Conservation (phyloP, 1,284 basidiomycete species). For the Moesziomyces sp. region DNA sequence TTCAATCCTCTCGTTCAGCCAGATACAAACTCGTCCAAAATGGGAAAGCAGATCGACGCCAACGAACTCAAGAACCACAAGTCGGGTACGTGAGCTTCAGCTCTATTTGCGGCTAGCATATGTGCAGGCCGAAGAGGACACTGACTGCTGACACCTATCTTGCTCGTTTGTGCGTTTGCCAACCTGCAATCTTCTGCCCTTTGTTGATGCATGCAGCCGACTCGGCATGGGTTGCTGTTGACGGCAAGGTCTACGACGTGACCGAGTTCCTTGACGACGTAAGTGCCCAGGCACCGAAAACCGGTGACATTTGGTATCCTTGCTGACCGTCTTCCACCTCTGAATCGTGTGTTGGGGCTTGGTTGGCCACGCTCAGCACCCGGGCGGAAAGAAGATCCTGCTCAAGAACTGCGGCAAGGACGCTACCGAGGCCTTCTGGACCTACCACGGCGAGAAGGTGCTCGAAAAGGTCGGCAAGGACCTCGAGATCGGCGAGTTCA, state of each 20-base stretch:
- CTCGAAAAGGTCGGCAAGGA: slow-evolving; percentile 57
- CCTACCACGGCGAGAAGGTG: slow-evolving; percentile 64
- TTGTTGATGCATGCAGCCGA: slow-evolving; percentile 44
- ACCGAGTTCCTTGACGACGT: slow-evolving; percentile 67
- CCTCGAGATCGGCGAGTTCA: slow-evolving; percentile 61
- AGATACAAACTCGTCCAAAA: slow-evolving; percentile 11
- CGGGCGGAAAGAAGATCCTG: slow-evolving; percentile 67
- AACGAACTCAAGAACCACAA: slow-evolving; percentile 62
- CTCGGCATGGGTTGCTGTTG: slow-evolving; percentile 65
- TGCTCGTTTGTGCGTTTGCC: neutral
- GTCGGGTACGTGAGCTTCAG: slow-evolving; percentile 41
- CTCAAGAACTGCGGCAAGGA: slow-evolving; percentile 66
- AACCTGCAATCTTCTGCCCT: neutral
- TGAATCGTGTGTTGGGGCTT: neutral
- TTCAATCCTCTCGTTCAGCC: slow-evolving; percentile 4
- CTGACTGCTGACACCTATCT: slow-evolving; percentile 5
- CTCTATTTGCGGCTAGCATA: neutral
- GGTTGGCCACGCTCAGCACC: slow-evolving; percentile 44
- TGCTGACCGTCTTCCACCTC: neutral
- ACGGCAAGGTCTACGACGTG: slow-evolving; percentile 66
- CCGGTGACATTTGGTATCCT: neutral
- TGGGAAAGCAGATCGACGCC: slow-evolving; percentile 49
- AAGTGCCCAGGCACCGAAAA: slow-evolving; percentile 6
- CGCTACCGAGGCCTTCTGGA: slow-evolving; percentile 64
- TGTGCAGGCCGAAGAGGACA: neutral